Conservation (phyloP, 495 filamentous ascomycete species). For the Penicillium parvum region DNA sequence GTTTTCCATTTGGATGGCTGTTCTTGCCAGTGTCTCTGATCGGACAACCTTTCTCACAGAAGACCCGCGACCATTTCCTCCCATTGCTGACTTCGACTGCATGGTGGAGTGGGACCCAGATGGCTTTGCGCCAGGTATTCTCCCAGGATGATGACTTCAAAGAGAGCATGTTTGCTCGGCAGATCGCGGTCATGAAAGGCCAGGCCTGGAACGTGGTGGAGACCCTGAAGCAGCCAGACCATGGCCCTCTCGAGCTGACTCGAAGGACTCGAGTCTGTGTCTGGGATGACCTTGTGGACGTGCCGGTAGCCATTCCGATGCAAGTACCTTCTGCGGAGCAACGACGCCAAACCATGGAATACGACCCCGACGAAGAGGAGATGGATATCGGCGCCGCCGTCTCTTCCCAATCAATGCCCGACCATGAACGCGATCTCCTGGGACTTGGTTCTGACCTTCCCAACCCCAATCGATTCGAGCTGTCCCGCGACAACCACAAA, state of each 20-base stretch:
- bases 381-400: conserved; percentile 85
- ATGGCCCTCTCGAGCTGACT: conserved; percentile 90
- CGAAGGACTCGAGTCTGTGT: conserved; percentile 87
- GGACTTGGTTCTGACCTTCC: conserved; percentile 67
- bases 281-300: conserved; percentile 96
- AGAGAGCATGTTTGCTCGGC: conserved; percentile 93
- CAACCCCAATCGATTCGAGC: conserved; percentile 80
- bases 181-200: conserved; percentile 98
- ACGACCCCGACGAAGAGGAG: conserved; percentile 59
- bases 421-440: conserved; percentile 63
- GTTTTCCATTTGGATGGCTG: conserved; percentile 97
- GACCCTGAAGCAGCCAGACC: conserved; percentile 85
- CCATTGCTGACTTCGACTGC: conserved; percentile 86
- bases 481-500: conserved; percentile 48
- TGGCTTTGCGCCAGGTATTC: conserved; percentile 77
- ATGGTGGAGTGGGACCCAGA: conserved; percentile 96
- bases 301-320: conserved; percentile 89
- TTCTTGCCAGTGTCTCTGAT: conserved; percentile 96
- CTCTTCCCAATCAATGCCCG: conserved; percentile 49
- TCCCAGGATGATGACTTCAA: conserved; percentile 92
- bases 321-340: conserved; percentile 70
- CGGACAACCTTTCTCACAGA: conserved; percentile 90
- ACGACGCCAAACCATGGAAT: conserved; percentile 49
- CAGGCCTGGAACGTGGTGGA: conserved; percentile 99
- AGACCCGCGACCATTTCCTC: conserved; percentile 88